A percentile compares a stretch with the other conserved stretches of the same genome.
Evolutionary conservation across 108 stramenopile species (phyloP).

Genomic region (Schizochytrium sp.): DNA sequence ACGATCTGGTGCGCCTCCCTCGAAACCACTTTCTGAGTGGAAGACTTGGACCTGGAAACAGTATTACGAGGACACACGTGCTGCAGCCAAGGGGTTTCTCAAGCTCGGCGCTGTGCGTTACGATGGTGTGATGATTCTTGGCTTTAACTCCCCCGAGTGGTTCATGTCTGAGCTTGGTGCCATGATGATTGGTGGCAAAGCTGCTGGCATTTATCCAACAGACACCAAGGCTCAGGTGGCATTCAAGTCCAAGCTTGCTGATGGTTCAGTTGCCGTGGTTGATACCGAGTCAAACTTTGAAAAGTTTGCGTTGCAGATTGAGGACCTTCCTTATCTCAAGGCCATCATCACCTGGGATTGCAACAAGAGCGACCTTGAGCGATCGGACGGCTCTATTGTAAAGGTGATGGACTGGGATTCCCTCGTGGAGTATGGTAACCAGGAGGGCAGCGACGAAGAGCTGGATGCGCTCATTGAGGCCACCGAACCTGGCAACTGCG

Average conservation of each 20-base stretch:
- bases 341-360: slow-evolving; percentile 79
- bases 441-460: slow-evolving; percentile 1
- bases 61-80: slow-evolving; percentile 67
- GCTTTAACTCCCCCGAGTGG: slow-evolving; percentile 60
- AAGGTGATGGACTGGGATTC: slow-evolving; percentile 65
- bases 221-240: slow-evolving; percentile 33
- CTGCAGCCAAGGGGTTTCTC: slow-evolving; percentile 79
- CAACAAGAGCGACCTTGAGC: slow-evolving; percentile 60
- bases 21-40: slow-evolving; percentile 58
- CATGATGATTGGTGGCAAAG: slow-evolving; percentile 32
- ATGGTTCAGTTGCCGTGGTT: slow-evolving; percentile 63
- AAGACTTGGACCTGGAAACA: slow-evolving; percentile 73
- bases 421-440: slow-evolving; percentile 56
- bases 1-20: neutral
- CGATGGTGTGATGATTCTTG: slow-evolving; percentile 64
- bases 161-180: slow-evolving; percentile 44
- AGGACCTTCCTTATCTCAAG: slow-evolving; percentile 74
- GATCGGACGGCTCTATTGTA: slow-evolving; percentile 66
- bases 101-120: slow-evolving; percentile 77
- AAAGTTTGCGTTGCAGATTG: slow-evolving; percentile 74
- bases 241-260: slow-evolving; percentile 33
- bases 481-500: slow-evolving; percentile 72
- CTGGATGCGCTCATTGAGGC: slow-evolving; percentile 67
- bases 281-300: slow-evolving; percentile 76
- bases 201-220: slow-evolving; percentile 39